Conservation (phyloP, 768 basidiomycete species). For the Crepidotus variabilis region DNA sequence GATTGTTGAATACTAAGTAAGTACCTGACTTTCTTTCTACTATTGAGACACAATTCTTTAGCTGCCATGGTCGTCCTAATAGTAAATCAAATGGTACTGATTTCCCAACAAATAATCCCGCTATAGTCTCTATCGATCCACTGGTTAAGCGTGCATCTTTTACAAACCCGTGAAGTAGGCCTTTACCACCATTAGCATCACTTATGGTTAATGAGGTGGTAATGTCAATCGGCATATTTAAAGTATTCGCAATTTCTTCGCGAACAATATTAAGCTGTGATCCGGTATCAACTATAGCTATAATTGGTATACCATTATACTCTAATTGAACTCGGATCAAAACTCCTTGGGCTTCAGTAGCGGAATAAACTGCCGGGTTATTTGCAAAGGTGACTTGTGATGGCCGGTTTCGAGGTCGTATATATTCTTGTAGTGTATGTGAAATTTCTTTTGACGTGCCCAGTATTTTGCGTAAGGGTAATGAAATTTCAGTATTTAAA, state of each 20-base stretch:
- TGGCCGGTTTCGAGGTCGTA: not conserved
- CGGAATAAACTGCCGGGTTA: not conserved
- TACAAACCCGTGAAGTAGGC: slow-evolving; percentile 17
- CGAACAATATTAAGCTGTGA: slow-evolving; percentile 20
- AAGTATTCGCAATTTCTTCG: slow-evolving; percentile 7
- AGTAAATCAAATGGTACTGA: slow-evolving; percentile 10
- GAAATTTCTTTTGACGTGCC: slow-evolving; percentile 7
- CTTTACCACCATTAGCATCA: slow-evolving; percentile 25
- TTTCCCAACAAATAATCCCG: slow-evolving; percentile 17
- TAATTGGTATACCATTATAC: slow-evolving; percentile 7
- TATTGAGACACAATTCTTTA: slow-evolving; percentile 1
- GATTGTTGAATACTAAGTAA: slow-evolving; percentile 8
- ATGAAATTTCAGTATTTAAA: not conserved
- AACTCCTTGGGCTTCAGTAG: not conserved
- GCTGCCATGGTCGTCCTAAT: slow-evolving; percentile 7
- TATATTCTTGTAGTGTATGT: too few species aligned
- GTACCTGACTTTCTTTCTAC: slow-evolving; percentile 4
- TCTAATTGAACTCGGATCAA: slow-evolving; percentile 13
- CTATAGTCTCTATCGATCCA: slow-evolving; percentile 15
- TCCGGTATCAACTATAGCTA: slow-evolving; percentile 22
- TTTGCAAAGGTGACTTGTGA: not conserved
- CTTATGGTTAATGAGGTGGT: slow-evolving; percentile 7
- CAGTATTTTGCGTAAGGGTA: slow-evolving; percentile 2
- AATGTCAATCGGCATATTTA: slow-evolving; percentile 12
- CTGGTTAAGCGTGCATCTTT: slow-evolving; percentile 15